Evolutionary conservation across 2,329 filamentous ascomycete genomes (phyloP).

Genomic region (Epichloe brachyelytri): DNA sequence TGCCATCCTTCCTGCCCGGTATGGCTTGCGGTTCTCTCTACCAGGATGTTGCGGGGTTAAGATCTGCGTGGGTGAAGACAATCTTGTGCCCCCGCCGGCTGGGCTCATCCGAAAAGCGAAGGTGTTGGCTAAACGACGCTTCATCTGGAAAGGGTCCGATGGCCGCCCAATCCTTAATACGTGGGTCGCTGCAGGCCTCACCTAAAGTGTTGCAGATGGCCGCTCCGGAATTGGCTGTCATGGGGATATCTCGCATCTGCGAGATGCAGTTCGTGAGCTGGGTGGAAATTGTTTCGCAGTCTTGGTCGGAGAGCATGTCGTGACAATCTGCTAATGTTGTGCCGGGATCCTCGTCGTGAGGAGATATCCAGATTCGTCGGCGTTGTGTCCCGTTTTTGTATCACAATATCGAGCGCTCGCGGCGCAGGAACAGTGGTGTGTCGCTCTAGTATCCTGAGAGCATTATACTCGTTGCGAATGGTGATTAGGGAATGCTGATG

Average conservation of each 20-base stretch:
- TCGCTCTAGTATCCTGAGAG: neutral
- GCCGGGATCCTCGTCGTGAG: neutral
- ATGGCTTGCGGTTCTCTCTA: neutral
- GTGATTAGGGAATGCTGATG: neutral
- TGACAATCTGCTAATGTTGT: neutral
- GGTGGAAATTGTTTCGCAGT: neutral
- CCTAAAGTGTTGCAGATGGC: neutral
- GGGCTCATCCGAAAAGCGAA: neutral
- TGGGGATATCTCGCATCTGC: neutral
- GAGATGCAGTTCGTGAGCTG: neutral
- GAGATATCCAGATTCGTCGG: neutral
- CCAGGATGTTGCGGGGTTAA: neutral
- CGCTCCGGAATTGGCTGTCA: no score
- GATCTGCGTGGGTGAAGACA: neutral
- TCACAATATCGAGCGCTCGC: neutral
- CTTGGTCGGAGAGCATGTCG: neutral
- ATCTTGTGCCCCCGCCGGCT: neutral
- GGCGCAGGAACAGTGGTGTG: neutral
- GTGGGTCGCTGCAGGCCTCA: neutral
- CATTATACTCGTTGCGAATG: neutral
- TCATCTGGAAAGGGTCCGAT: neutral
- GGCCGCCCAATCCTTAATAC: neutral
- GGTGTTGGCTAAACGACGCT: neutral
- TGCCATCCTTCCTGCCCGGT: conserved; percentile 4
- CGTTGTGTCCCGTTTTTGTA: neutral